Percentiles rank a stretch among this genome's conserved stretches.
phyloP scores from a whole-genome alignment of 1,284 basidiomycete species.

The Microbotryum lychnidis-dioicae region DNA sequence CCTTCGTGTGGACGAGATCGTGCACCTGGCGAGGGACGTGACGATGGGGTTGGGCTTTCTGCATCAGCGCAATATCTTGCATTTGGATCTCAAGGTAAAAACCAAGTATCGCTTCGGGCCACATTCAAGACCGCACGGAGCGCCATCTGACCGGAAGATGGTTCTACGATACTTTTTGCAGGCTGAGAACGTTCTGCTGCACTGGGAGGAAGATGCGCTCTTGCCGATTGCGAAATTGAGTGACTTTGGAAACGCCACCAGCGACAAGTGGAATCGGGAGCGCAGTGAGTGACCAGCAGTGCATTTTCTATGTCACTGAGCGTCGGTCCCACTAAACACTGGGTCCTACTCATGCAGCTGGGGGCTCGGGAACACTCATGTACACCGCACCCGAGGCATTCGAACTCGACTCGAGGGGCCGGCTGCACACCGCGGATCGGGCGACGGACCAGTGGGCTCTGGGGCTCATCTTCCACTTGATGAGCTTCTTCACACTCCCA shows the following conservation, averaged over 20 bases:
- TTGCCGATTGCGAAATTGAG: conserved; percentile 30
- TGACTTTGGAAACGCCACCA: conserved; percentile 32
- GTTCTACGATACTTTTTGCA: background rate
- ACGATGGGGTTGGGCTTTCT: conserved; percentile 30
- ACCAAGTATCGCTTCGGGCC: background rate
- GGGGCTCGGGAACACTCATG: conserved; percentile 32
- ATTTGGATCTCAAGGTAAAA: conserved; percentile 34
- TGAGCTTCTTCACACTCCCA: conserved; percentile 34
- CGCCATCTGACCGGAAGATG: background rate
- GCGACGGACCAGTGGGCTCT: conserved; percentile 33
- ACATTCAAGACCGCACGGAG: too few relatives aligned
- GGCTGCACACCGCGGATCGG: conserved; percentile 16
- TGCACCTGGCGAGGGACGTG: conserved; percentile 28
- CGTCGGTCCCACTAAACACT: background rate
- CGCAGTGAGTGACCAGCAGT: conserved; percentile 10
- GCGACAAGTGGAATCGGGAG: conserved; percentile 17
- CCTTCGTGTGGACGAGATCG: conserved; percentile 31
- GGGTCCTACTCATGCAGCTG: conserved; percentile 3
- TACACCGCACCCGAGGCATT: conserved; percentile 33
- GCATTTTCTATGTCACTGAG: background rate
- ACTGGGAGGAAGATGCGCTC: conserved; percentile 31
- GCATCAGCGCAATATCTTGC: conserved; percentile 32
- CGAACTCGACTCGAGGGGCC: conserved; percentile 7
- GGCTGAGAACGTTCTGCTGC: conserved; percentile 35
- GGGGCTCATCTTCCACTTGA: conserved; percentile 32